Evolutionary conservation across 2,329 filamentous ascomycete species (phyloP).

Genomic region (Fusarium sp.): DNA sequence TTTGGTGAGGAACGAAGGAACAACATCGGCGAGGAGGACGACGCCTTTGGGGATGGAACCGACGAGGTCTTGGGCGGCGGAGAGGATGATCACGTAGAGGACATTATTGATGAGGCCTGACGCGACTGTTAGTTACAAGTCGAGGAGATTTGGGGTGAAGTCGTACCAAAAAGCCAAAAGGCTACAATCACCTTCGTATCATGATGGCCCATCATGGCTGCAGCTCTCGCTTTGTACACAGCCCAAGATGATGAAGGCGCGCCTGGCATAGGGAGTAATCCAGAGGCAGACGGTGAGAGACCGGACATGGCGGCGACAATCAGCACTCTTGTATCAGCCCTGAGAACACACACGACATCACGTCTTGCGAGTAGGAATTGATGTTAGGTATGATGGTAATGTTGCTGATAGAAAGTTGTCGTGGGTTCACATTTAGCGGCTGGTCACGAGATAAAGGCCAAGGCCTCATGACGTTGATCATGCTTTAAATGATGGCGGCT

Average conservation of each 20-base stretch:
- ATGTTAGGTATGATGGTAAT: background rate
- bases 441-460: constrained; percentile 28
- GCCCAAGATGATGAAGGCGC: constrained; percentile 75
- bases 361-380: background rate
- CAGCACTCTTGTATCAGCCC: background rate
- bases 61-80: constrained; percentile 93
- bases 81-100: constrained; percentile 96
- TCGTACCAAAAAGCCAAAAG: constrained; percentile 93
- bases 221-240: constrained; percentile 74
- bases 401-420: constrained; percentile 15
- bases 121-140: background rate
- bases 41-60: constrained; percentile 91
- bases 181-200: constrained; percentile 78
- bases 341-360: constrained; percentile 16
- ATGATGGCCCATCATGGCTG: constrained; percentile 70
- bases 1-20: constrained; percentile 90
- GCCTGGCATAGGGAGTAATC: constrained; percentile 66
- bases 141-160: fast-evolving
- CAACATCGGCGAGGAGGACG: constrained; percentile 91
- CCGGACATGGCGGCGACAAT: constrained; percentile 46
- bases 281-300: constrained; percentile 54
- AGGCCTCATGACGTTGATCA: constrained; percentile 41
- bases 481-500: constrained; percentile 11
- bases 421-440: constrained; percentile 3
- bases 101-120: constrained; percentile 86